phyloP scores from a whole-genome alignment of 306 rosid genomes.

The Fagus sylvatica region DNA sequence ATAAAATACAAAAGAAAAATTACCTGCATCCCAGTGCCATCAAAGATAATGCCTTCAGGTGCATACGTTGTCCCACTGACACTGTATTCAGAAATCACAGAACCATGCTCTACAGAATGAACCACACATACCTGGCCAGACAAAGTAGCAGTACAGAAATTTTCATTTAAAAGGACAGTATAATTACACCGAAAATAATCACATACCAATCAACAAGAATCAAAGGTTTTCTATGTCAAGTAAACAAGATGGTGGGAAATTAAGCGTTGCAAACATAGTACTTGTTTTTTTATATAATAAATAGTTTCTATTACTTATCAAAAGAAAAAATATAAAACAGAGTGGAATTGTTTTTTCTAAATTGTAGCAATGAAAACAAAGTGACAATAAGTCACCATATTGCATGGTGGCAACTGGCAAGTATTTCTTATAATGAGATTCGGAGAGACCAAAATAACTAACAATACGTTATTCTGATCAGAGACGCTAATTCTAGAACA shows the following conservation, averaged over 20 bases:
- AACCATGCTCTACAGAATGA: slow-evolving; percentile 60
- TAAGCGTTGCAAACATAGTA: neutral
- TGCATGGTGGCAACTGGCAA: neutral
- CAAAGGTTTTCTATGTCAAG: neutral
- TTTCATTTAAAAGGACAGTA: slow-evolving; percentile 8
- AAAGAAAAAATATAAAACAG: neutral
- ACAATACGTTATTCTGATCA: neutral
- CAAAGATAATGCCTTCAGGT: slow-evolving; percentile 81
- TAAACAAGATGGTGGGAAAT: neutral
- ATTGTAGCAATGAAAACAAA: neutral
- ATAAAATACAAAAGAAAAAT: neutral
- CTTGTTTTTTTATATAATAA: neutral
- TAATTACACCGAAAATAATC: neutral
- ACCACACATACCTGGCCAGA: slow-evolving; percentile 78
- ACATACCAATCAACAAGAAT: neutral
- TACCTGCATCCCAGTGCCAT: slow-evolving; percentile 73
- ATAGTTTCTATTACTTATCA: too few relatives aligned
- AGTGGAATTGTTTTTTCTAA: neutral
- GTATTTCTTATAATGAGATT: neutral
- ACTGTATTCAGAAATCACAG: slow-evolving; percentile 69
- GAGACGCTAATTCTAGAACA: neutral
- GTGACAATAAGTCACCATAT: neutral
- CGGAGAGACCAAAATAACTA: neutral
- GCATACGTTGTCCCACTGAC: slow-evolving; percentile 92
- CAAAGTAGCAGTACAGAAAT: slow-evolving; percentile 17